Base-by-base conservation (phyloP, 495 filamentous ascomycete genomes). In the Talaromyces borbonicus region DNA sequence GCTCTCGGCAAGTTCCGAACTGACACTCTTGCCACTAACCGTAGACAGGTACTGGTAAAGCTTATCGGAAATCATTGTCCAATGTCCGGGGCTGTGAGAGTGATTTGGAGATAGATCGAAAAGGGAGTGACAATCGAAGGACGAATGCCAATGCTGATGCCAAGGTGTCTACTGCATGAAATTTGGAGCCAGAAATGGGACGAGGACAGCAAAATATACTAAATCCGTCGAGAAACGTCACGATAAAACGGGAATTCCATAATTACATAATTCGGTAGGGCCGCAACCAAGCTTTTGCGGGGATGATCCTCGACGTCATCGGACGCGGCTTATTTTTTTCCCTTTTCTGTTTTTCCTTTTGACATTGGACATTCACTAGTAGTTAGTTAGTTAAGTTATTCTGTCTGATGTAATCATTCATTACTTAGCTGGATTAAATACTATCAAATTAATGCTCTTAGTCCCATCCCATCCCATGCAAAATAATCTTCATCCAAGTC, bases 11-110 rank as follows among this genome's bases (percentile, higher is more conserved):
- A 84, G 54, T 40, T 77, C 61, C 0, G 75, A 70, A 16, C 67
- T 79, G 32, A 86, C 73, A 25, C 71, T 81, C 15, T 72, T 56
- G 18, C 55, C 49, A 12, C 64, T 63, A 6, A 58, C 67, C 57
- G 79, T 83, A n/a, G n/a, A n/a, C n/a, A n/a, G n/a, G 39, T 77
- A 54, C 27, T 70, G 50, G 56, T 69, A 72, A 9, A 80, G 58
- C 8, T 61, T 65, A 16, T 73, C 62, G 16, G 66, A 72, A 19
- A 75, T 62, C 50, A 56, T 62, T n/a, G n/a, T n/a, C n/a, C n/a
- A n/a, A n/a, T n/a, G 8, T 8, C 44, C 4, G 5, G 18, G 33
- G 22, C 4, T 5, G 19, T 23, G 1, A 3, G 15, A 0, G 12
- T 32, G 11, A 24, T 19, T 18, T 18, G 7, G 8, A 29, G n/a